Percentiles rank a stretch among this genome's conserved stretches.
Evolutionary conservation across 2,329 filamentous ascomycete species (phyloP).

Genomic region (Ascocoryne sarcoides): DNA sequence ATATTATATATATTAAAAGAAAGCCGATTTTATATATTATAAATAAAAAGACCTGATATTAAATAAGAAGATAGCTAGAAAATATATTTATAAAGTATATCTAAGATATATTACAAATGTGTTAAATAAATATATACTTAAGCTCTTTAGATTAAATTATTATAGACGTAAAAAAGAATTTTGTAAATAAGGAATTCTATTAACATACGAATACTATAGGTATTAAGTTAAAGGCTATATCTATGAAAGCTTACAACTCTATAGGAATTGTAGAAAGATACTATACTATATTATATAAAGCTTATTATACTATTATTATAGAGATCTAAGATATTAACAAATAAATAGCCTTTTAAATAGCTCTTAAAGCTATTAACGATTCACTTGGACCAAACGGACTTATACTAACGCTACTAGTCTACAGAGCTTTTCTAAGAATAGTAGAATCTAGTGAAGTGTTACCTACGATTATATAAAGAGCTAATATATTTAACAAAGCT

Average conservation of each 20-base stretch:
- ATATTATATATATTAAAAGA: neutral
- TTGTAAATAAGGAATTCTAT: neutral
- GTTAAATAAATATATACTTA: neutral
- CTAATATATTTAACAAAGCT: slow-evolving; percentile 2
- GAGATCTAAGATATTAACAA: slow-evolving; percentile 4
- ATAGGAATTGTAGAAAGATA: slow-evolving; percentile 5
- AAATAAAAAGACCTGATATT: neutral
- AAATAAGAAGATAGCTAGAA: neutral
- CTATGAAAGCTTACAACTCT: neutral
- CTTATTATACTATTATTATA: slow-evolving; percentile 4
- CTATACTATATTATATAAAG: neutral
- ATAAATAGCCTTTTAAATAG: slow-evolving; percentile 7
- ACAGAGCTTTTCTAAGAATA: slow-evolving; percentile 6
- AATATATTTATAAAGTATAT: neutral
- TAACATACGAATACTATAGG: neutral
- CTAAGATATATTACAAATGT: neutral
- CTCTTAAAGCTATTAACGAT: slow-evolving; percentile 12
- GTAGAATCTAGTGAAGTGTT: neutral
- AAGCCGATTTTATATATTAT: neutral
- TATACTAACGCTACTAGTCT: slow-evolving; percentile 8
- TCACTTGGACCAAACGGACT: slow-evolving; percentile 2
- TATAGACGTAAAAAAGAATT: neutral
- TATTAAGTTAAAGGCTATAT: neutral
- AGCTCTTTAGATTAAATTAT: neutral
- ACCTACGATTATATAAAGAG: neutral